Conservation (phyloP, 2,329 filamentous ascomycete species). For the Plectosphaerella plurivora region DNA sequence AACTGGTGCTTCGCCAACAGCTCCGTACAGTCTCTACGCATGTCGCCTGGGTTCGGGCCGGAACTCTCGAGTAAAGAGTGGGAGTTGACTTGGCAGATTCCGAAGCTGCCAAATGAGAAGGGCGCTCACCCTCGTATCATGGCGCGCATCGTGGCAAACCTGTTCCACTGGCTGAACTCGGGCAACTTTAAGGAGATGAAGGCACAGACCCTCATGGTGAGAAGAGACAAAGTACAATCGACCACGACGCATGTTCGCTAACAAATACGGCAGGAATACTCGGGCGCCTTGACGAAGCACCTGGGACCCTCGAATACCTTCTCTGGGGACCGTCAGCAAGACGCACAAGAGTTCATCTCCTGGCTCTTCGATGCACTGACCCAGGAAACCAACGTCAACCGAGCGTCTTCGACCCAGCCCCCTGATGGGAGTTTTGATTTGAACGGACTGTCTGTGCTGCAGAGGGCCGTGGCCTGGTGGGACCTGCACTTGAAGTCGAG, state of each 20-base stretch:
- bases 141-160: conserved; percentile 53
- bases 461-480: conserved; percentile 74
- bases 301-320: neutral
- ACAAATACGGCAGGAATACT: neutral
- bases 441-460: conserved; percentile 25
- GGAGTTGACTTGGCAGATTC: conserved; percentile 62
- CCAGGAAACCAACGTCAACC: conserved; percentile 71
- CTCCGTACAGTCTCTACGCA: conserved; percentile 78
- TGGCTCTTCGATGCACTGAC: conserved; percentile 79
- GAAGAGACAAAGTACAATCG: conserved; percentile 14
- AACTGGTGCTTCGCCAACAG: conserved; percentile 92
- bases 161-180: conserved; percentile 53
- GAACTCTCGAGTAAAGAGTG: conserved; percentile 55
- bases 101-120: conserved; percentile 57
- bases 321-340: conserved; percentile 69
- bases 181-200: conserved; percentile 47
- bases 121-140: conserved; percentile 53
- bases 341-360: conserved; percentile 83
- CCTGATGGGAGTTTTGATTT: conserved; percentile 21
- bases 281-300: neutral
- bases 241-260: neutral
- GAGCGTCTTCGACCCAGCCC: conserved; percentile 26
- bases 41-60: conserved; percentile 64
- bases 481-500: conserved; percentile 63
- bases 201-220: conserved; percentile 54